Evolutionary conservation across 2,329 filamentous ascomycete species (phyloP), one percentile per base, ranked within the genome.

Genomic region (Aspergillus vadensis): DNA sequence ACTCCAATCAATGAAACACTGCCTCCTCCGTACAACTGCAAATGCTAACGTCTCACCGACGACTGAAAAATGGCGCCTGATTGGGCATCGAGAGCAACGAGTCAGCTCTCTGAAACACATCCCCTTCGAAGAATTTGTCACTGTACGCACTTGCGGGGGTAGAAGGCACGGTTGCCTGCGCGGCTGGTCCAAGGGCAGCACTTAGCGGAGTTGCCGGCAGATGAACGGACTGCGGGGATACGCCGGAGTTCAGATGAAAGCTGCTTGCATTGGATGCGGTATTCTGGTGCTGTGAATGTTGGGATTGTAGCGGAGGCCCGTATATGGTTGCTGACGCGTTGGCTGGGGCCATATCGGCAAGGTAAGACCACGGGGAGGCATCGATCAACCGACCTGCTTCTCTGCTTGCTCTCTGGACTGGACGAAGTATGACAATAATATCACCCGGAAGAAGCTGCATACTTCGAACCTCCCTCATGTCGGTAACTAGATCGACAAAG

Each of bases 141-240:
- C 79, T 78, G 63, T 80, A 80, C 12, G 78, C 77, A 66, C 75
- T 80, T n/a, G 78, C 78, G 5, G 79, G 79, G 0, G 79, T 80
- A 2, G 85, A 91, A 4, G 91, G 90, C 10, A 97, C 88, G 0
- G 92, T 97, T 1, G 93, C 92, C 76, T 96, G 92, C 57, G 92
- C 91, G 19, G 93, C 93, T 5, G 93, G 92, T 0, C 93, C 94
- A 5, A 97, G 82, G 1, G 93, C 93, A 15, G 92, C 93, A 68
- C 91, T 95, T 63, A 97, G 85, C 7, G 94, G 93, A 1, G 93
- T 97, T 70, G 95, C 92, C 8, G 93, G 92, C 39, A 92, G 78
- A 10, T 85, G 81, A 9, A 84, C 79, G 21, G 82, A 81, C 50
- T 83, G 83, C 12, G 80, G 83, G 25, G 76, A 74, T 60, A 72